Percentiles rank a stretch among this genome's conserved stretches.
Evolutionary conservation across 169 alveolate species (phyloP).

Genomic region (Plasmodium coatneyi): DNA sequence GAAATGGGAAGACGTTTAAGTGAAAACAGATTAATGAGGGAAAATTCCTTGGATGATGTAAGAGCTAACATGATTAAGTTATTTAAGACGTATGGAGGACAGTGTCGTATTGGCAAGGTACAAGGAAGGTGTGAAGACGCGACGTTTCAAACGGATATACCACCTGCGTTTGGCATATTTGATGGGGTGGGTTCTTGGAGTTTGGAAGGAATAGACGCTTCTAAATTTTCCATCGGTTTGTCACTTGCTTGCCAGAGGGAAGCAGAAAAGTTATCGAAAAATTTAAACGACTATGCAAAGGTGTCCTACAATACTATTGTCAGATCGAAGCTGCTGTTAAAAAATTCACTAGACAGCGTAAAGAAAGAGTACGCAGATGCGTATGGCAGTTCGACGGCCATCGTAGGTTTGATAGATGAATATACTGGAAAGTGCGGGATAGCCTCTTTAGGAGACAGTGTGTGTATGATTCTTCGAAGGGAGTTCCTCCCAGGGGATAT

Average conservation of each 20-base stretch:
- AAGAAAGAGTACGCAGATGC: constrained; percentile 77
- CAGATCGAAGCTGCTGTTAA: constrained; percentile 77
- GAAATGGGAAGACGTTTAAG: constrained; percentile 18
- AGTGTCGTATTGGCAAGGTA: constrained; percentile 74
- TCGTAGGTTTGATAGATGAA: constrained; percentile 79
- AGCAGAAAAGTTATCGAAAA: constrained; percentile 66
- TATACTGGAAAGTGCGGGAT: constrained; percentile 79
- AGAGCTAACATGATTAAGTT: constrained; percentile 53
- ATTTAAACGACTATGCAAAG: constrained; percentile 67
- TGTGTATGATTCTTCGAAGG: constrained; percentile 78
- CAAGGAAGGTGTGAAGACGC: constrained; percentile 83
- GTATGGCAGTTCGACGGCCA: constrained; percentile 84
- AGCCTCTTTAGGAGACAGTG: constrained; percentile 81
- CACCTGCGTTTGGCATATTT: constrained; percentile 82
- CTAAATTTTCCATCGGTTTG: constrained; percentile 79
- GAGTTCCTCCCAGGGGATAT: constrained; percentile 78
- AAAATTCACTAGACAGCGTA: constrained; percentile 75
- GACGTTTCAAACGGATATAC: constrained; percentile 74
- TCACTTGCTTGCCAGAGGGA: constrained; percentile 76
- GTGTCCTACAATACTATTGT: constrained; percentile 74
- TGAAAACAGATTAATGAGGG: constrained; percentile 21
- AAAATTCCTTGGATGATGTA: constrained; percentile 53
- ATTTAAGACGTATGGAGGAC: constrained; percentile 70
- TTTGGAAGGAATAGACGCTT: constrained; percentile 81
- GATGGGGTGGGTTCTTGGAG: constrained; percentile 86